Evolutionary conservation across 2,329 filamentous ascomycete genomes (phyloP).

Genomic region (Magnaporthiopsis rhizophila): DNA sequence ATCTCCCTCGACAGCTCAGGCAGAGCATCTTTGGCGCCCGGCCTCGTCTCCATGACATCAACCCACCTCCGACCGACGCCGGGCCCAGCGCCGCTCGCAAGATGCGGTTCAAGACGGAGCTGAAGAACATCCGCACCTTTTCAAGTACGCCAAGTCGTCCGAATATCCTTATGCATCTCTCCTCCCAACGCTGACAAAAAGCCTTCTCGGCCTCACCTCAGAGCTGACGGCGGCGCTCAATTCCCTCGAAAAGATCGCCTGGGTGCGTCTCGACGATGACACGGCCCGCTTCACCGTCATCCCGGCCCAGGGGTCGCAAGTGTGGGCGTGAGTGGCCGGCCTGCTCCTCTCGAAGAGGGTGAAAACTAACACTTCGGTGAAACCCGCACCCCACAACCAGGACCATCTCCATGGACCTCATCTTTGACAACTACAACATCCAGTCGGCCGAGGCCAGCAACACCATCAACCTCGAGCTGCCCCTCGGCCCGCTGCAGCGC

Average conservation of each 20-base stretch:
- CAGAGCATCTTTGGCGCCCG: no score
- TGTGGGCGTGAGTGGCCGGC: constrained; percentile 70
- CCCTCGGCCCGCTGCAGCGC: constrained; percentile 77
- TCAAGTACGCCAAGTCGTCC: constrained; percentile 36
- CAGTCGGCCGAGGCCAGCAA: constrained; percentile 77
- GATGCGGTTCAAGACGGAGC: constrained; percentile 60
- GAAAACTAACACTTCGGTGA: not conserved
- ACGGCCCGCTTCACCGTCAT: constrained; percentile 92
- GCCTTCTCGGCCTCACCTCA: constrained; percentile 21
- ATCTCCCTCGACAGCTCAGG: no score
- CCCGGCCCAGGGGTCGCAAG: constrained; percentile 87
- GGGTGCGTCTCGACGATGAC: constrained; percentile 82
- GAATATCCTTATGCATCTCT: not conserved
- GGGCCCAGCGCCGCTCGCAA: constrained; percentile 18
- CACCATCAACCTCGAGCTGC: constrained; percentile 93
- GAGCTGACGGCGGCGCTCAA: constrained; percentile 57
- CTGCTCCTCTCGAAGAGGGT: not conserved
- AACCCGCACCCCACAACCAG: constrained; percentile 22
- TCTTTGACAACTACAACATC: constrained; percentile 79
- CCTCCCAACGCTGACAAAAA: constrained; percentile 3
- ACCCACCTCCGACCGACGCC: not conserved
- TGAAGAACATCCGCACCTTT: constrained; percentile 60
- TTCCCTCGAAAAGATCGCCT: constrained; percentile 73
- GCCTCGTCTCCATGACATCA: not conserved
- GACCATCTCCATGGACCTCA: constrained; percentile 63